A percentile compares a stretch with the other conserved stretches of the same genome.
Conservation (phyloP, 2,329 filamentous ascomycete species). For the Cryphonectria parasitica region DNA sequence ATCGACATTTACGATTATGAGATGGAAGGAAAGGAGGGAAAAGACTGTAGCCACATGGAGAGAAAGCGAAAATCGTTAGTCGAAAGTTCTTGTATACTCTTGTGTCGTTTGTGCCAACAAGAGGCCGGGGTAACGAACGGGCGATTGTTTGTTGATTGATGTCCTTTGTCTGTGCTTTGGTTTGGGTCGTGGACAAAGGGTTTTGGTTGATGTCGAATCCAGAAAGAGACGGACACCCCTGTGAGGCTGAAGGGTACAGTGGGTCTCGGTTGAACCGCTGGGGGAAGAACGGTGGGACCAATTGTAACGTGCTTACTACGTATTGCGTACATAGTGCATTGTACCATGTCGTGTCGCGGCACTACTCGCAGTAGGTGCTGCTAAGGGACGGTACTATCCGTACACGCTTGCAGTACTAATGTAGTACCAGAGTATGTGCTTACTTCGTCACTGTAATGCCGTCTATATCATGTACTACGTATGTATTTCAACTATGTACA, state of each 20-base stretch:
- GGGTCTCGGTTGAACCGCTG: background rate
- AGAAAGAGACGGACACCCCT: background rate
- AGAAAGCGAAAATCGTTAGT: background rate
- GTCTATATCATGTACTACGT: background rate
- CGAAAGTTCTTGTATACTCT: background rate
- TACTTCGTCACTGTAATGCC: background rate
- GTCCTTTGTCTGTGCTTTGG: background rate
- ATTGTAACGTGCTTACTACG: background rate
- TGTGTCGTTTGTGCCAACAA: background rate
- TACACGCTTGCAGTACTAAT: too few relatives aligned
- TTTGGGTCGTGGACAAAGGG: background rate
- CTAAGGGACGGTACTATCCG: too few relatives aligned
- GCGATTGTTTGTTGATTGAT: background rate
- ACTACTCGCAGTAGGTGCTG: background rate
- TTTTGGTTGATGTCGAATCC: slow-evolving; percentile 7
- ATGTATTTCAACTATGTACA: too few relatives aligned
- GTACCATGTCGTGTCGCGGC: too few relatives aligned
- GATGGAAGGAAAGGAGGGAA: background rate
- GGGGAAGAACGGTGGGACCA: background rate
- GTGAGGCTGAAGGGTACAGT: slow-evolving; percentile 11
- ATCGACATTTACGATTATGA: slow-evolving; percentile 8
- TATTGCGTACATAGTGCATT: too few relatives aligned
- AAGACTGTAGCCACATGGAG: background rate
- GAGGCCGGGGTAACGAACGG: background rate
- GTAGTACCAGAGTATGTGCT: too few relatives aligned